A percentile compares a stretch with the other conserved stretches of the same genome.
Evolutionary conservation across 768 basidiomycete species (phyloP).

Genomic region (Trametopsis cervina): DNA sequence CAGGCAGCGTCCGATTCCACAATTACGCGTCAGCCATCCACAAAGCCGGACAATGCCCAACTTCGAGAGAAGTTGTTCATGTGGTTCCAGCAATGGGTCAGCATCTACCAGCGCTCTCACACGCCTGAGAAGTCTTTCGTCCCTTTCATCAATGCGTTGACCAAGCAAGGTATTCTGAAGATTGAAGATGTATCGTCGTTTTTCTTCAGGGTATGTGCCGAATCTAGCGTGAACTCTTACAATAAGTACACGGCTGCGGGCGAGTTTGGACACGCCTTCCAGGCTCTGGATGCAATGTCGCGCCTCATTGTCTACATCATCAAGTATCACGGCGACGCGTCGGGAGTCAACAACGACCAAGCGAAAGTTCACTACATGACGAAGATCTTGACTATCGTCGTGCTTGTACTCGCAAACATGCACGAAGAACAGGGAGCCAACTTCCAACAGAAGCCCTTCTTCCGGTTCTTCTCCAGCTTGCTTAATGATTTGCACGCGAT

Average conservation of each 20-base stretch:
- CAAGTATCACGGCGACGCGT: constrained; percentile 98
- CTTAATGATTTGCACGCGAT: constrained; percentile 87
- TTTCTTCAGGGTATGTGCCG: constrained; percentile 97
- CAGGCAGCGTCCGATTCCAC: constrained; percentile 30
- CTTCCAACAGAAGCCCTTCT: constrained; percentile 98
- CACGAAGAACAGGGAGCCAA: constrained; percentile 89
- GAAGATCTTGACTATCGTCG: constrained; percentile 95
- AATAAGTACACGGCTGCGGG: constrained; percentile 65
- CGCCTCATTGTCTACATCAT: constrained; percentile 95
- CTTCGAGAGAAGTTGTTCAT: constrained; percentile 67
- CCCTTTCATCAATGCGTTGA: constrained; percentile 93
- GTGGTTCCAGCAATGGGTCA: constrained; percentile 95
- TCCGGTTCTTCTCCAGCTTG: constrained; percentile 95
- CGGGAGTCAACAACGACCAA: constrained; percentile 86
- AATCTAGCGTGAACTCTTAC: constrained; percentile 88
- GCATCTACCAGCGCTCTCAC: constrained; percentile 84
- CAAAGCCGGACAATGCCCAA: constrained; percentile 67
- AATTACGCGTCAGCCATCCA: constrained; percentile 38
- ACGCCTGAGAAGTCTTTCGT: constrained; percentile 94
- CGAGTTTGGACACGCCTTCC: constrained; percentile 76
- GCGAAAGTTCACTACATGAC: constrained; percentile 95
- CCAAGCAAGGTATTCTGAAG: constrained; percentile 93
- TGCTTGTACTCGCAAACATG: constrained; percentile 88
- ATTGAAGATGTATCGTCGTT: constrained; percentile 94
- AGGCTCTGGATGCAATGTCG: constrained; percentile 92